Conservation (phyloP, 148 eudicot genomes). For the Tetragonia tetragonoides region DNA sequence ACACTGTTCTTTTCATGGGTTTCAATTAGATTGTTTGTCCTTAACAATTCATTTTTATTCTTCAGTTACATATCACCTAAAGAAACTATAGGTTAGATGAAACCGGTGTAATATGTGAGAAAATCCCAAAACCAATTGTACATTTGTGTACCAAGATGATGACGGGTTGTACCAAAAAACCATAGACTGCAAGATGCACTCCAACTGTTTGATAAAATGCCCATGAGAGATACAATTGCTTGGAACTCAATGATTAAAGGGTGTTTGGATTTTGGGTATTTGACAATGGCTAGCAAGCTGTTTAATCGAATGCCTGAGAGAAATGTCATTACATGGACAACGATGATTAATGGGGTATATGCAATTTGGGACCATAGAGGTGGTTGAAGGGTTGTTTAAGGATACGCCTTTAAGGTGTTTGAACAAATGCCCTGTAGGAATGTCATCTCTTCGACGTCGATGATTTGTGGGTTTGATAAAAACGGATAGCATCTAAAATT, state of each 20-base stretch:
- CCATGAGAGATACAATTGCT: constrained; percentile 45
- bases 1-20: not conserved
- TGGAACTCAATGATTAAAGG: constrained; percentile 82
- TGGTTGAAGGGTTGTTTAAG: constrained; percentile 55
- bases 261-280: constrained; percentile 61
- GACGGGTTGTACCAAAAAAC: constrained; percentile 21
- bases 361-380: constrained; percentile 43
- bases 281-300: constrained; percentile 41
- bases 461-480: constrained; percentile 83
- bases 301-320: constrained; percentile 65
- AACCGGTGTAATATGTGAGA: constrained; percentile 29
- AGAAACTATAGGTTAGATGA: constrained; percentile 30
- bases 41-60: constrained; percentile 7
- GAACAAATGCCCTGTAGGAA: constrained; percentile 58
- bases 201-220: constrained; percentile 65
- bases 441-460: constrained; percentile 78
- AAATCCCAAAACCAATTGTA: constrained; percentile 37
- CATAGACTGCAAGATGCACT: constrained; percentile 53
- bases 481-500: too few species aligned
- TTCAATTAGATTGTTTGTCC: not conserved
- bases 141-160: constrained; percentile 61
- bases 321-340: constrained; percentile 77
- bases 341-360: constrained; percentile 66
- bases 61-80: constrained; percentile 29
- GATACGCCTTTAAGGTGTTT: constrained; percentile 61